These are phyloP conservation scores for Neonectria faginata DNA, from an alignment of 2,329 filamentous ascomycete genomes.

Conservation along the genomic window DNA sequence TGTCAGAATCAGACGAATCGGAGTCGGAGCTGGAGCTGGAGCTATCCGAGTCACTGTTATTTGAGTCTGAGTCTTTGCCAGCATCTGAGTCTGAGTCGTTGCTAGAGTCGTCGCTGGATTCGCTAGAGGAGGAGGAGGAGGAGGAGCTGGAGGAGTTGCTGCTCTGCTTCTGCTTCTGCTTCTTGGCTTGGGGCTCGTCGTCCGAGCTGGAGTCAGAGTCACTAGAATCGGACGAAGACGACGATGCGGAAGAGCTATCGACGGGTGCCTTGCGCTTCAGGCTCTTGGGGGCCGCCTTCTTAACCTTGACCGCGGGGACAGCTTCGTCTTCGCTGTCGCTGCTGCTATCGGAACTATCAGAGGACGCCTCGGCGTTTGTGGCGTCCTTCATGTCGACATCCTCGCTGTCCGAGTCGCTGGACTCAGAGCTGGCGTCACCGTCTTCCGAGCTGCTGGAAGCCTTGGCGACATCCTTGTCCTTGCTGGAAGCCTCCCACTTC, in stretches of 20 bases:
- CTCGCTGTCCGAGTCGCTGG: constrained; percentile 48
- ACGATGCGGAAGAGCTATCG: constrained; percentile 45
- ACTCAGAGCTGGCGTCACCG: constrained; percentile 46
- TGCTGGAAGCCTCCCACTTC: constrained; percentile 58
- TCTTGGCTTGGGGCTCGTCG: constrained; percentile 64
- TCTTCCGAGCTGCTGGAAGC: constrained; percentile 28
- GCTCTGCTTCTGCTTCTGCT: constrained; percentile 56
- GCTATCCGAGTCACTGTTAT: constrained; percentile 45
- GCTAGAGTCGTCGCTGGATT: constrained; percentile 34
- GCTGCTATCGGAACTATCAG: constrained; percentile 48
- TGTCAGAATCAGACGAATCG: constrained; percentile 53
- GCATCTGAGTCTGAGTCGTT: constrained; percentile 51
- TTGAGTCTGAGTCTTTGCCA: constrained; percentile 46
- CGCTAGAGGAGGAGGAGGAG: constrained; percentile 33
- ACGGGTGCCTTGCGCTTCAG: constrained; percentile 57
- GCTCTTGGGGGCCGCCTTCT: constrained; percentile 37
- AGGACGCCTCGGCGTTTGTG: constrained; percentile 47
- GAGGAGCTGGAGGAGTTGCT: constrained; percentile 35
- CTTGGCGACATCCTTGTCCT: constrained; percentile 38
- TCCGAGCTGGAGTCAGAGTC: constrained; percentile 59
- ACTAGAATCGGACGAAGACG: constrained; percentile 52
- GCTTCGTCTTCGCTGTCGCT: constrained; percentile 46
- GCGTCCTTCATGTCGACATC: constrained; percentile 62
- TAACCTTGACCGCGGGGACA: constrained; percentile 35
- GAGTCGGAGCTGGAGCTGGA: constrained; percentile 49